Percentiles rank a stretch among this genome's conserved stretches.
Conservation (phyloP, 257 asterid species). For the Agastache rugosa region DNA sequence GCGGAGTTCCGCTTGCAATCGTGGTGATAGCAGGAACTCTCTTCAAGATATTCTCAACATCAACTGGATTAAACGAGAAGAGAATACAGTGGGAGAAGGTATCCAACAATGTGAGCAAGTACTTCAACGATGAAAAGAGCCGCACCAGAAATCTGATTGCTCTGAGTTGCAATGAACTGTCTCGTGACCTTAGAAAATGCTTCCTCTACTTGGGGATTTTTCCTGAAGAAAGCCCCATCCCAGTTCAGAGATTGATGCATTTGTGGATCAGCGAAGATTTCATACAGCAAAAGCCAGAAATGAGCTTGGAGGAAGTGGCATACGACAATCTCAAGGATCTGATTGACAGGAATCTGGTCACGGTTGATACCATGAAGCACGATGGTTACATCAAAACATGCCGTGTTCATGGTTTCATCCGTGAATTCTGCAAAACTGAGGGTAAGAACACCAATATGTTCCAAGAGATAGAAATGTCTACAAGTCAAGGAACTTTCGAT, state of each 20-base stretch:
- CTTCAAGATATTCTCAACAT: too few relatives aligned
- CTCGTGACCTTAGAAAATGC: slow-evolving; percentile 48
- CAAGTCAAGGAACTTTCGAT: slow-evolving; percentile 28
- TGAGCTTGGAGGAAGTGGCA: slow-evolving; percentile 47
- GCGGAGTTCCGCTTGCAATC: too few relatives aligned
- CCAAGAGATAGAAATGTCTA: slow-evolving; percentile 41
- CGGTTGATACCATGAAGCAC: slow-evolving; percentile 38
- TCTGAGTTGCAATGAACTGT: slow-evolving; percentile 50
- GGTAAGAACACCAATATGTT: slow-evolving; percentile 40
- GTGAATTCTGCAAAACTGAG: slow-evolving; percentile 50
- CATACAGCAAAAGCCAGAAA: slow-evolving; percentile 18
- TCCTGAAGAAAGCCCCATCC: slow-evolving; percentile 46
- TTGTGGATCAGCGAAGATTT: slow-evolving; percentile 66
- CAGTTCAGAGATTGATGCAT: slow-evolving; percentile 38
- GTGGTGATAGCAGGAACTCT: too few relatives aligned
- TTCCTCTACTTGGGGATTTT: slow-evolving; percentile 55
- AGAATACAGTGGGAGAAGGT: too few relatives aligned
- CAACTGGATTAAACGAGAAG: too few relatives aligned
- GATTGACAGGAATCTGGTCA: slow-evolving; percentile 46
- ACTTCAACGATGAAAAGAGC: neutral
- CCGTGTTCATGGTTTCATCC: slow-evolving; percentile 53
- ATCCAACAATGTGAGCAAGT: too few relatives aligned
- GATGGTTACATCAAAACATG: slow-evolving; percentile 47
- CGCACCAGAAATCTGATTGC: slow-evolving; percentile 37
- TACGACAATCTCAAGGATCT: slow-evolving; percentile 48